Conservation (phyloP, 1,284 basidiomycete genomes). For the Marasmius oreades region DNA sequence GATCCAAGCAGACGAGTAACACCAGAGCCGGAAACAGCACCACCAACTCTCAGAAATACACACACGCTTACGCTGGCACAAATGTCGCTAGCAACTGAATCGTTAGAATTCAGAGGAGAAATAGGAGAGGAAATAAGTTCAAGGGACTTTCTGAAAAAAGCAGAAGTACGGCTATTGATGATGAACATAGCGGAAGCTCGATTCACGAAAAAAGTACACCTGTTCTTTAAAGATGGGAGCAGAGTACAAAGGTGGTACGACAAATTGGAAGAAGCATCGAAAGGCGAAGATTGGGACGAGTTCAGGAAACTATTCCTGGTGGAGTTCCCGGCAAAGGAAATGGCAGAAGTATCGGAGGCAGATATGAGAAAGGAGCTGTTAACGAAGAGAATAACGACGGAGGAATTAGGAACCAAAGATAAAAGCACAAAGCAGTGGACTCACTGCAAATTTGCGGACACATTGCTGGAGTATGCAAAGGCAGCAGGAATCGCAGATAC, state of each 20-base stretch:
- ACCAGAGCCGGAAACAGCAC: not conserved
- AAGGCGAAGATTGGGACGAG: not conserved
- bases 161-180: not conserved
- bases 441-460: not conserved
- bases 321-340: not conserved
- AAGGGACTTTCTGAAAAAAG: not conserved
- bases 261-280: not conserved
- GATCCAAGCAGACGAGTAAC: not conserved
- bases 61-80: not conserved
- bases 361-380: not conserved
- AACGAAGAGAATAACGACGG: not conserved
- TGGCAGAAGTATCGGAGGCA: not conserved
- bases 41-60: not conserved
- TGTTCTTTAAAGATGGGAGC: not conserved
- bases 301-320: not conserved
- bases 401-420: not conserved
- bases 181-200: not conserved
- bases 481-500: not conserved
- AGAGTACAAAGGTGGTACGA: not conserved
- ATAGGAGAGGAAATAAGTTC: not conserved
- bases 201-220: not conserved
- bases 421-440: not conserved
- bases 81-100: not conserved
- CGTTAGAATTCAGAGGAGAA: not conserved
- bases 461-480: not conserved